Evolutionary conservation across 2,329 filamentous ascomycete species (phyloP), one percentile per base, ranked within the genome.

Genomic region (Colletotrichum spaethianum): DNA sequence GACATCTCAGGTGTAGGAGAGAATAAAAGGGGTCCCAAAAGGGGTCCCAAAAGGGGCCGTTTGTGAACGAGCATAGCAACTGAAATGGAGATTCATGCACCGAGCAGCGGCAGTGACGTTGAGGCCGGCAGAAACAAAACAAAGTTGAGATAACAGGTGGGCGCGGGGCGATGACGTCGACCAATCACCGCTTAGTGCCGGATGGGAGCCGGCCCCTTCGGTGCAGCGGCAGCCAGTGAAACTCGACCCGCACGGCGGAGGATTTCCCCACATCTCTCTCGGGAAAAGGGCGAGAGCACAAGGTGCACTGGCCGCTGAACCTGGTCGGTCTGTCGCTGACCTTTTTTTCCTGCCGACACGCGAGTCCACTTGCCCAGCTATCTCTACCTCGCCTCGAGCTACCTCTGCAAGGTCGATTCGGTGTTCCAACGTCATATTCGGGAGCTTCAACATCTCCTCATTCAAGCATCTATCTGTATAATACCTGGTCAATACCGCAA

Each of bases 401-500:
- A 62, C 33, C 42, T 63, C 61, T 53, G 28, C 53, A 38, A 56
- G 53, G 33, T 9, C n/a, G n/a, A 23, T 38, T 26, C 33, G 20
- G 53, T 38, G 11, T 38, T 56, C n/a, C 56, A 61, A 40, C 64
- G 26, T 60, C 44, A 70, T 28, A 38, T 26, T 31, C 26, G 3
- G 42, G 66, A 40, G 48, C 55, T 40, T 40, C 68, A 56, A 44
- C 40, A 36, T 57, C 50, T 36, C 50, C 50, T 44, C 38, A 46
- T 36, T 12, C 18, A 18, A 26, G 44, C 16, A 48, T 42, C 28
- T 50, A 20, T 50, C 23, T 40, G 56, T 33, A 56, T 28, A 63
- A 23, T 57, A 61, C 20, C 67, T 50, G 42, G 26, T 52, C 42
- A 46, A 40, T 11, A 53, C 23, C 65, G 70, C 64, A 82, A 88